Percentiles rank a stretch among this genome's conserved stretches.
These are phyloP conservation scores for Coniella lustricola DNA, from an alignment of 2,329 filamentous ascomycete species.

Conservation along the genomic window DNA sequence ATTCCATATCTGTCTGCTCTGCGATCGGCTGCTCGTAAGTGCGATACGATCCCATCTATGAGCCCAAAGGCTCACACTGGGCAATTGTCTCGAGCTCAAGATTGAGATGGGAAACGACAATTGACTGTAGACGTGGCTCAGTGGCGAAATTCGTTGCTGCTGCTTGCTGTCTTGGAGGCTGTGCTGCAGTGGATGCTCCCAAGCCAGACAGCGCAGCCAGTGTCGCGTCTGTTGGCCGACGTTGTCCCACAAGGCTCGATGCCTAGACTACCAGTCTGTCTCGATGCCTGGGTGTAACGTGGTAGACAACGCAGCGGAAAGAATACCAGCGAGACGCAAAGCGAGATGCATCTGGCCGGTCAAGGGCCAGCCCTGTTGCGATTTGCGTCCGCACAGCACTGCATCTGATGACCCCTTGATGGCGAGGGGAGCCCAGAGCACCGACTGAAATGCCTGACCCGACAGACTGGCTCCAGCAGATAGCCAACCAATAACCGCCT, in stretches of 20 bases:
- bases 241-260: neutral
- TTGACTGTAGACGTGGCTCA: neutral
- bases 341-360: neutral
- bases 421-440: neutral
- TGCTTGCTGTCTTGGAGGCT: neutral
- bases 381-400: neutral
- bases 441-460: neutral
- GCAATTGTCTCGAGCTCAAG: conserved; percentile 1
- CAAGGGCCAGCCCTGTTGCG: neutral
- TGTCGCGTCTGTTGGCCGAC: neutral
- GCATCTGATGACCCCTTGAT: neutral
- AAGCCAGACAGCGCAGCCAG: neutral
- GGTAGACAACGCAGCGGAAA: neutral
- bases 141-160: neutral
- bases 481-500: neutral
- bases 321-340: neutral
- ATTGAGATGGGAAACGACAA: neutral
- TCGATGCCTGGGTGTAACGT: neutral
- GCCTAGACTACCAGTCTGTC: neutral
- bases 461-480: conserved; percentile 4
- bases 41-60: neutral
- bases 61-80: neutral
- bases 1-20: neutral
- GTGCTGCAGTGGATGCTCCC: neutral
- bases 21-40: neutral